phyloP scores from a whole-genome alignment of 129 eudicot genomes.

The Daucus carota region DH1_v3.0 NC_030385.2:36980501-36981000 shows the following conservation, averaged over 20 bases:
- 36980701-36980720: not conserved
- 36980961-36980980: no score
- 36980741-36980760: slow-evolving; percentile 5
- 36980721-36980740: not conserved
- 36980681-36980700: not conserved
- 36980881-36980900: not conserved
- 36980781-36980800: not conserved
- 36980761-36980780: not conserved
- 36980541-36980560: no score
- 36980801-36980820: not conserved
- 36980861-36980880: not conserved
- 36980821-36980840: not conserved
- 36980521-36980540: no score
- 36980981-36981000: no score
- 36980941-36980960: no score
- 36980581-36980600: no score
- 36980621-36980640: not conserved
- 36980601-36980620: no score
- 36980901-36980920: not conserved
- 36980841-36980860: not conserved
- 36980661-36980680: not conserved
- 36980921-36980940: not conserved
- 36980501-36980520: no score
- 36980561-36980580: no score
- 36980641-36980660: not conserved